Conservation (phyloP, 2,329 filamentous ascomycete genomes). For the Cordyceps cicadae region DNA sequence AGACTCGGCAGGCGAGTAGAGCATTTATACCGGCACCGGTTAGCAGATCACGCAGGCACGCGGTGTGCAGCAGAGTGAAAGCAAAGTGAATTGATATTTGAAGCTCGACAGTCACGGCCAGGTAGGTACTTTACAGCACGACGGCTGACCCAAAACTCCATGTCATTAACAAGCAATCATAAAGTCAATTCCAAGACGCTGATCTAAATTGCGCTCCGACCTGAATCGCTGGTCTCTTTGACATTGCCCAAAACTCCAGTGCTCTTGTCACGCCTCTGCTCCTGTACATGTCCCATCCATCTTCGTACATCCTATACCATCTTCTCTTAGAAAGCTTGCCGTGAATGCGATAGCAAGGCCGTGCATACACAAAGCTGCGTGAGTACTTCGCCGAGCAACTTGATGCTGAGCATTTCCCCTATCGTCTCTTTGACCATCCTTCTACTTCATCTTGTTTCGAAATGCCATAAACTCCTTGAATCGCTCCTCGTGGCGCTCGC, state of each 20-base stretch:
- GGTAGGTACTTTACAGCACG: not conserved
- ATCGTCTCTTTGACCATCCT: not conserved
- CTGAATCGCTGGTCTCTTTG: not conserved
- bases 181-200: not conserved
- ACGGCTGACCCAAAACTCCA: not conserved
- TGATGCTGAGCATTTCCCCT: too few relatives aligned
- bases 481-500: conserved; percentile 50
- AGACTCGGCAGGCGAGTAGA: not conserved
- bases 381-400: not conserved
- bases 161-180: not conserved
- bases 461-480: conserved; percentile 50
- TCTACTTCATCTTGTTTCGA: conserved; percentile 33
- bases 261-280: not conserved
- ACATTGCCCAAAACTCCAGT: conserved; percentile 7
- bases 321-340: not conserved
- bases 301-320: not conserved
- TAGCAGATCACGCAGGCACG: not conserved
- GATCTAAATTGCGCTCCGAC: conserved; percentile 1
- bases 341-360: not conserved
- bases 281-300: not conserved
- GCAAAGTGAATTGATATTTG: not conserved
- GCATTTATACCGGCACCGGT: not conserved
- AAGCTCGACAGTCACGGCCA: not conserved
- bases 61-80: not conserved
- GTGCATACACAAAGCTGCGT: not conserved